Conservation (phyloP, 2,329 filamentous ascomycete species). For the Xylaria sp. region DNA sequence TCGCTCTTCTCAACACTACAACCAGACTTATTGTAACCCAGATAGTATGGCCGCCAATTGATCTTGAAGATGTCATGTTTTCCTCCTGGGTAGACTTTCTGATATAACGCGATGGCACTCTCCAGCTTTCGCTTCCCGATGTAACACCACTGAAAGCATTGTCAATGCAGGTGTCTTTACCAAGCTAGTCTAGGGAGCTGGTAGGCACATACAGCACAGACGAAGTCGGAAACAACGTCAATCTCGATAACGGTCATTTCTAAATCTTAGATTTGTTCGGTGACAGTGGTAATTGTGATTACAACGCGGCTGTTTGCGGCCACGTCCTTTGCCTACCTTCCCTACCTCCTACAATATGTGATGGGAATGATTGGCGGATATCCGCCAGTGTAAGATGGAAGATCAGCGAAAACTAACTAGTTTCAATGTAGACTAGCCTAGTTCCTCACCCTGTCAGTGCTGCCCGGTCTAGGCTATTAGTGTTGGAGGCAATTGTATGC, state of each 20-base stretch:
- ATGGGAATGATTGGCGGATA: no score
- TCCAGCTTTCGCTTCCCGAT: slow-evolving; percentile 24
- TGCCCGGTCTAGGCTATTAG: no score
- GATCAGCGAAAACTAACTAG: no score
- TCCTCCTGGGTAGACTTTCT: slow-evolving; percentile 54
- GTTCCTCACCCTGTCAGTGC: no score
- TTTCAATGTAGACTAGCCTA: no score
- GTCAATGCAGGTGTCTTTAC: neutral
- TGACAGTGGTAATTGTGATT: neutral
- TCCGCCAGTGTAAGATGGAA: no score
- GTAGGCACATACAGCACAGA: neutral
- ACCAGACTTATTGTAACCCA: slow-evolving; percentile 46
- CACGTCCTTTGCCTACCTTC: neutral
- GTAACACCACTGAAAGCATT: slow-evolving; percentile 21
- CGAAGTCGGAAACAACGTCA: neutral
- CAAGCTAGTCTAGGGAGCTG: neutral
- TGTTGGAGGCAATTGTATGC: no score
- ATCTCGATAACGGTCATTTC: neutral
- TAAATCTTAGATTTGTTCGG: neutral
- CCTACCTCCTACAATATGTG: neutral
- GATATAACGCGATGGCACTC: slow-evolving; percentile 50
- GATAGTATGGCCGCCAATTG: slow-evolving; percentile 54
- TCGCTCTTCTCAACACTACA: slow-evolving; percentile 45
- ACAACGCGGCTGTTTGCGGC: neutral
- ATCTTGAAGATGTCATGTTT: slow-evolving; percentile 43